phyloP scores from a whole-genome alignment of 306 rosid species.

The Heteromeles arbutifolia region DNA sequence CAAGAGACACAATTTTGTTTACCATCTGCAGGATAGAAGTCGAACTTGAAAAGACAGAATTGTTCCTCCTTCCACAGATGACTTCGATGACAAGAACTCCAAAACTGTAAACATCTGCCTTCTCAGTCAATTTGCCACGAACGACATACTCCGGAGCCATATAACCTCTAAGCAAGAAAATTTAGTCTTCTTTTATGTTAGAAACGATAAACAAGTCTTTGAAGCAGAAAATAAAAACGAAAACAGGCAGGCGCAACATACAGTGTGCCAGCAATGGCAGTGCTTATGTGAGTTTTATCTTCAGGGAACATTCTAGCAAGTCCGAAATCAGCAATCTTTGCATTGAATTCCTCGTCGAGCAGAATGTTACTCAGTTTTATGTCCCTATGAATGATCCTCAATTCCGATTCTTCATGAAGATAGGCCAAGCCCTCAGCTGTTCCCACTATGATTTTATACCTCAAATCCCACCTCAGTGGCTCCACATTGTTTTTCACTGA shows the following conservation, averaged over 20 bases:
- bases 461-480: slow-evolving; percentile 27
- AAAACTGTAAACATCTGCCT: slow-evolving; percentile 73
- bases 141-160: slow-evolving; percentile 75
- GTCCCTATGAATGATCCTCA: slow-evolving; percentile 67
- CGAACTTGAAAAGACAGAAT: slow-evolving; percentile 14
- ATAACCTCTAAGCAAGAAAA: slow-evolving; percentile 45
- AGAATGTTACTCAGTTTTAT: slow-evolving; percentile 54
- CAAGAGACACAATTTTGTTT: not conserved
- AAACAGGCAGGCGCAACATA: slow-evolving; percentile 5
- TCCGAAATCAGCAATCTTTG: slow-evolving; percentile 72
- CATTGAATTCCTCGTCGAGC: slow-evolving; percentile 43
- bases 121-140: slow-evolving; percentile 57
- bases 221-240: not conserved
- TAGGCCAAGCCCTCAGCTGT: slow-evolving; percentile 62
- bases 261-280: slow-evolving; percentile 42
- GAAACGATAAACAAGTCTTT: not conserved
- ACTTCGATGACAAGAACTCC: slow-evolving; percentile 61
- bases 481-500: slow-evolving; percentile 11
- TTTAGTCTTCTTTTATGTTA: not conserved
- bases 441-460: slow-evolving; percentile 32
- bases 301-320: slow-evolving; percentile 59
- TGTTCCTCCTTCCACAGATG: slow-evolving; percentile 49
- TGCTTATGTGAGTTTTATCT: slow-evolving; percentile 38
- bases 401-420: slow-evolving; percentile 54
- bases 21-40: slow-evolving; percentile 36